Evolutionary conservation across 192 early-diverging fungal genomes (phyloP), one percentile per base, ranked within the genome.

Genomic region (Pilaira anomala): DNA sequence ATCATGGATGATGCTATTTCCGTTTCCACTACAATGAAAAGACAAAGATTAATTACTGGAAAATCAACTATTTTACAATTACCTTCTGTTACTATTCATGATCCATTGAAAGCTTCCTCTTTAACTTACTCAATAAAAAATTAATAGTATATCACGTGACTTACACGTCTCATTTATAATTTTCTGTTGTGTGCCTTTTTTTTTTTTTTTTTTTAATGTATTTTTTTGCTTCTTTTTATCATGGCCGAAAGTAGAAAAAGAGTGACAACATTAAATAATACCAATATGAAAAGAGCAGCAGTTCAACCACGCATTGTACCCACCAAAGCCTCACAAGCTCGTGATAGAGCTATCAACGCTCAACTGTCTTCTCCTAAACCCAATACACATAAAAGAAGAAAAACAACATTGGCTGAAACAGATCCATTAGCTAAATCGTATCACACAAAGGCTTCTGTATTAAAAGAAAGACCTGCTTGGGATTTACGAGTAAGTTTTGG

Each of bases 251-350:
- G 19, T 53, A 53, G 29, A 55, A 55, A 55, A 7, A 55, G 29
- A 2, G 8, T n/a, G 0, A 19, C 30, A 19, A 33, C 28, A 9
- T 55, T n/a, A 19, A 30, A 29, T 8, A 55, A 54, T 14, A 25
- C 52, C 1, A 8, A 2, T 19, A 11, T 30, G 19, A 54, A 54
- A 54, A 30, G 28, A 18, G 52, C 53, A 36, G 19, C 30, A 1
- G 0, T 2, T 30, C 53, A 8, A 7, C 56, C 56, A 2, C 9
- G n/a, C 21, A 22, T 58, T 41, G 36, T 39, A 16, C 29, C 18
- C 11, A 58, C 56, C 24, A 58, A 58, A 24, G 56, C 56, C 19
- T 58, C 56, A 7, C 56, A 58, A 39, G 56, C 56, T 39, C 56
- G 56, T n/a, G 56, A 28, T 39, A 6, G 22, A 24, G 56, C 56